Percentiles rank a stretch among this genome's conserved stretches.
Evolutionary conservation across 768 basidiomycete species (phyloP).

Genomic region (Amanita exitialis): DNA sequence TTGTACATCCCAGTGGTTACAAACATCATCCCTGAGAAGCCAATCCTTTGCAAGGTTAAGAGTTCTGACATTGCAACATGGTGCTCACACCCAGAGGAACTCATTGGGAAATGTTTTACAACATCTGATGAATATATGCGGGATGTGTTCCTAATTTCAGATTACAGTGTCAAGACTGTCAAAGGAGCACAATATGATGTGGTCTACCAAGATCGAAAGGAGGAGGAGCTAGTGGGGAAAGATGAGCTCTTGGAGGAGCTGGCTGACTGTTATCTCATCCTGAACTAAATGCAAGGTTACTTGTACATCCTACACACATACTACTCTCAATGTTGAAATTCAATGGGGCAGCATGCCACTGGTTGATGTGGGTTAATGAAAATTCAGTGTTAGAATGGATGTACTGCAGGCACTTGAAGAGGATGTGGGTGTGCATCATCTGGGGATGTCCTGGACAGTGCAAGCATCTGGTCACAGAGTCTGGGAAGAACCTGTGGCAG

Average conservation of each 20-base stretch:
- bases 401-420: no score
- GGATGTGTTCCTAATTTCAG: neutral
- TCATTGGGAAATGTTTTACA: neutral
- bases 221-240: neutral
- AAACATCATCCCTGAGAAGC: neutral
- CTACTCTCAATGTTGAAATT: no score
- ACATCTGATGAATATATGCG: neutral
- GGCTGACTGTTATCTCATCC: neutral
- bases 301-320: conserved; percentile 1
- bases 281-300: neutral
- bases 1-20: neutral
- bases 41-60: neutral
- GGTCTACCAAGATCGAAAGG: conserved; percentile 1
- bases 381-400: no score
- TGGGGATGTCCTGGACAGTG: no score
- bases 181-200: conserved; percentile 2
- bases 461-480: no score
- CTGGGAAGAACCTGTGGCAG: no score
- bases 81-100: neutral
- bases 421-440: no score
- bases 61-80: conserved; percentile 1
- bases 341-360: no score
- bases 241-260: conserved; percentile 4
- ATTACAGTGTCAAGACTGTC: conserved; percentile 1
- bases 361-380: no score